phyloP scores from a whole-genome alignment of 805 yeast species.

The Saccharomycopsis sp. region DNA sequence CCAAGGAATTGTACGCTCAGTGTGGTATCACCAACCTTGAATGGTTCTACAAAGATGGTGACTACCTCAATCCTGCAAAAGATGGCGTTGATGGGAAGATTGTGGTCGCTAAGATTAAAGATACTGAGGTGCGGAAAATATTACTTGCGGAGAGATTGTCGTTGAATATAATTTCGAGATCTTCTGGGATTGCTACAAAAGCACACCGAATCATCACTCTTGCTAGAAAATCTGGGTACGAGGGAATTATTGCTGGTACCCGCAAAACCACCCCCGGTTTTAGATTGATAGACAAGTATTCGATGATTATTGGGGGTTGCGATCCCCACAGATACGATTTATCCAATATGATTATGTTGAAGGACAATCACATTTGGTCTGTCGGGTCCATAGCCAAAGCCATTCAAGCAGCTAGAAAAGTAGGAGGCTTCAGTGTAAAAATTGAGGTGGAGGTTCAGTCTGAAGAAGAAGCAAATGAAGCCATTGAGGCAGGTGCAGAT shows the following conservation, averaged over 20 bases:
- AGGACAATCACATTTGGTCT: conserved; percentile 89
- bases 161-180: conserved; percentile 68
- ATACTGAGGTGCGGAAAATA: conserved; percentile 72
- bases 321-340: conserved; percentile 89
- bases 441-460: conserved; percentile 88
- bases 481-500: conserved; percentile 92
- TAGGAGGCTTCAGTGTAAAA: conserved; percentile 81
- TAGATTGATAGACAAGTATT: conserved; percentile 78
- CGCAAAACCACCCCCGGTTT: conserved; percentile 97
- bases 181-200: conserved; percentile 82
- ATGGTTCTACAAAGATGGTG: conserved; percentile 74
- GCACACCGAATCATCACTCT: conserved; percentile 45
- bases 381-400: conserved; percentile 89
- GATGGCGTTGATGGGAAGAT: conserved; percentile 39
- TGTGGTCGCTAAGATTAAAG: conserved; percentile 59
- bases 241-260: conserved; percentile 89
- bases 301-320: conserved; percentile 92
- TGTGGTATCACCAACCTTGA: conserved; percentile 53
- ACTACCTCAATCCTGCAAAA: conserved; percentile 36
- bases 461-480: conserved; percentile 83
- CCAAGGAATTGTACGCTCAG: conserved; percentile 72
- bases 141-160: conserved; percentile 82
- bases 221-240: conserved; percentile 62
- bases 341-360: conserved; percentile 91
- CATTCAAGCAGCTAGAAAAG: conserved; percentile 63